Evolutionary conservation across 495 filamentous ascomycete genomes (phyloP).

Genomic region (Trichodelitschia bisporula): DNA sequence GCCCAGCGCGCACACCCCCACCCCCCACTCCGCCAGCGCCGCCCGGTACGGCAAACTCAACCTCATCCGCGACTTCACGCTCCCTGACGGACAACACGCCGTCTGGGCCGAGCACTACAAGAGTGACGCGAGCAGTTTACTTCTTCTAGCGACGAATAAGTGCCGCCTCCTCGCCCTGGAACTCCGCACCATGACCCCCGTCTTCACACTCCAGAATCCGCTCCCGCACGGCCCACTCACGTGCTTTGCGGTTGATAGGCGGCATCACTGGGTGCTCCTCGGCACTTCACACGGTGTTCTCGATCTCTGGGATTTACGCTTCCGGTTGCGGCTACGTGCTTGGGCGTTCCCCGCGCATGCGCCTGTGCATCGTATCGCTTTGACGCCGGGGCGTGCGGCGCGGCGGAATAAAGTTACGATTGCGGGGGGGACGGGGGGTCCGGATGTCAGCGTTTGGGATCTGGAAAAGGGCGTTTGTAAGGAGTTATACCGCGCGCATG

Average conservation of each 20-base stretch:
- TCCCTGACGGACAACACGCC: conserved; percentile 49
- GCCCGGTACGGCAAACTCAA: conserved; percentile 56
- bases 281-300: conserved; percentile 86
- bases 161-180: conserved; percentile 66
- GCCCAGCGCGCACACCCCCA: too few relatives aligned
- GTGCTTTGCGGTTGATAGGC: conserved; percentile 69
- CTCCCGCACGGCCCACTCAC: conserved; percentile 85
- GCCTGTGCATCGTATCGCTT: conserved; percentile 51
- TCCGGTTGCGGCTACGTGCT: conserved; percentile 60
- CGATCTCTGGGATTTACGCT: conserved; percentile 90
- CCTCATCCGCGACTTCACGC: conserved; percentile 54
- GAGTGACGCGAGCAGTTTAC: conserved; percentile 48
- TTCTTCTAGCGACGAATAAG: conserved; percentile 69
- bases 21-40: conserved; percentile 17
- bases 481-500: conserved; percentile 56
- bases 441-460: conserved; percentile 94
- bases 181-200: conserved; percentile 59
- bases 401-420: conserved; percentile 60
- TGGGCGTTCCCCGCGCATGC: conserved; percentile 73
- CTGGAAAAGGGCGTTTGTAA: conserved; percentile 71
- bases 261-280: conserved; percentile 68
- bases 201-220: conserved; percentile 69
- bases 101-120: conserved; percentile 88
- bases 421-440: conserved; percentile 64
- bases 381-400: conserved; percentile 33